Conservation (phyloP, 139 green algal species). For the Coelastrella sp. region DNA sequence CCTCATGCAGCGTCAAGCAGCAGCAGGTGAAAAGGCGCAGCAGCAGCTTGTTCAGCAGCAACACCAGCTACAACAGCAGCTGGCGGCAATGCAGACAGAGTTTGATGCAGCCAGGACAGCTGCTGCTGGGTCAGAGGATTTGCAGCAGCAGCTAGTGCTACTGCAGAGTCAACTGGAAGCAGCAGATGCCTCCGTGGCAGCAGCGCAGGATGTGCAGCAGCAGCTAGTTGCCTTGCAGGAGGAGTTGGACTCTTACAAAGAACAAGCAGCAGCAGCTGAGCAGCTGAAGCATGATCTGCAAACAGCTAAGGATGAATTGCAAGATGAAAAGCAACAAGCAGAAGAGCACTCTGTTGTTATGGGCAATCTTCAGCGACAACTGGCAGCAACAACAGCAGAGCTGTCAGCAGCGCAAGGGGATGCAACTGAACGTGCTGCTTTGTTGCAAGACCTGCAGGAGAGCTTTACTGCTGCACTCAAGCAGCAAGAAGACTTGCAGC, state of each 20-base stretch:
- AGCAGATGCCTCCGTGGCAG: background rate
- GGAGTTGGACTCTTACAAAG: background rate
- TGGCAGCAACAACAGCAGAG: background rate
- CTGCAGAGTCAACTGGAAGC: background rate
- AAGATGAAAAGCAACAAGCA: background rate
- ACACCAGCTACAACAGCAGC: background rate
- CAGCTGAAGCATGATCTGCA: constrained; percentile 6
- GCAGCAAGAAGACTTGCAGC: background rate
- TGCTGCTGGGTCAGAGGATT: background rate
- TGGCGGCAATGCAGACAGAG: background rate
- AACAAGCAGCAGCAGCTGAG: background rate
- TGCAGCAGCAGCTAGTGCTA: background rate
- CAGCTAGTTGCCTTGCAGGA: background rate
- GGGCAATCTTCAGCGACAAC: constrained; percentile 13
- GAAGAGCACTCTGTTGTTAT: background rate
- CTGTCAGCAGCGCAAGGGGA: background rate
- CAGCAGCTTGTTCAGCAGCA: background rate
- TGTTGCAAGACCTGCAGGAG: background rate
- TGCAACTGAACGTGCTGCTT: background rate
- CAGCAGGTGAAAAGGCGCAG: background rate
- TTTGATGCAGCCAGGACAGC: background rate
- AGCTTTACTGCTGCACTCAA: background rate
- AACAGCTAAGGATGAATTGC: background rate
- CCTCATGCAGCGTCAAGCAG: background rate
- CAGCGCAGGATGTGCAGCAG: background rate